phyloP scores from a whole-genome alignment of 1,139 yeast species.

The Saccharomyces hybrid region DNA sequence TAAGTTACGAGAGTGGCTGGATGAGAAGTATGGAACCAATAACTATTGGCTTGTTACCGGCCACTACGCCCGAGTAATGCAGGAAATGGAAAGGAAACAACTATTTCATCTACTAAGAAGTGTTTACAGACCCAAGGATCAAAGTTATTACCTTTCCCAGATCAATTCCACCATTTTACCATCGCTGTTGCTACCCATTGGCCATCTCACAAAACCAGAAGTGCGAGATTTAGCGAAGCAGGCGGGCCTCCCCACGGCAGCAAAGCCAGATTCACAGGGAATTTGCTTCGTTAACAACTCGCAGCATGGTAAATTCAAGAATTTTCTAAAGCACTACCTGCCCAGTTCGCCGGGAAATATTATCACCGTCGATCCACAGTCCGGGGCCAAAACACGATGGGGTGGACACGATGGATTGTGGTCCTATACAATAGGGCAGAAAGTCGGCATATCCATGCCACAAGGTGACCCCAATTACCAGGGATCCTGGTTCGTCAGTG shows the following conservation, averaged over 20 bases:
- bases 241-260: constrained; percentile 49
- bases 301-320: constrained; percentile 58
- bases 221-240: constrained; percentile 60
- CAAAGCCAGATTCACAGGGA: constrained; percentile 90
- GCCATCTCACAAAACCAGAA: constrained; percentile 65
- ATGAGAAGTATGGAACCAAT: constrained; percentile 31
- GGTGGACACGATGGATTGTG: constrained; percentile 83
- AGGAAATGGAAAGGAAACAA: constrained; percentile 19
- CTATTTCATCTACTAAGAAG: constrained; percentile 52
- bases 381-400: constrained; percentile 53
- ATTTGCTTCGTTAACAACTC: constrained; percentile 77
- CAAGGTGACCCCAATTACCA: constrained; percentile 68
- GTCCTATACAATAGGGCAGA: constrained; percentile 95
- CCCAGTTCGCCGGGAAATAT: constrained; percentile 69
- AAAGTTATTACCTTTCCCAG: constrained; percentile 80
- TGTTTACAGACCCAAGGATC: constrained; percentile 65
- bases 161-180: constrained; percentile 43
- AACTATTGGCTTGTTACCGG: constrained; percentile 92
- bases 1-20: constrained; percentile 50
- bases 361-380: constrained; percentile 46
- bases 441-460: constrained; percentile 71
- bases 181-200: constrained; percentile 67
- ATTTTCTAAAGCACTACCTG: constrained; percentile 69
- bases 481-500: constrained; percentile 85
- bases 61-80: constrained; percentile 69